A percentile compares a stretch with the other conserved stretches of the same genome.
phyloP scores from a whole-genome alignment of 1,284 basidiomycete genomes.

The Earliella scabrosa region DNA sequence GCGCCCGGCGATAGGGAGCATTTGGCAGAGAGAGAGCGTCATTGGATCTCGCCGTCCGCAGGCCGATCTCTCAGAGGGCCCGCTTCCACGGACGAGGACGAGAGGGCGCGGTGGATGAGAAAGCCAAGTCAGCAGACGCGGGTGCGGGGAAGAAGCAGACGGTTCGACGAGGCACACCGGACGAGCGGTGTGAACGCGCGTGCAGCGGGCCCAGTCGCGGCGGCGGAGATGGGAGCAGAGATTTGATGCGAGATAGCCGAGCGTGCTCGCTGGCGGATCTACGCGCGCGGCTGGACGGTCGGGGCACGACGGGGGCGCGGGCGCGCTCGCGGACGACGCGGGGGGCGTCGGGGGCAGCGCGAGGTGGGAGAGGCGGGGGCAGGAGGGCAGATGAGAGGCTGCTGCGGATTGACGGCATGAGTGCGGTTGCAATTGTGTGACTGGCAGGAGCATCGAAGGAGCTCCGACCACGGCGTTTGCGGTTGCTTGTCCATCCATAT shows the following conservation, averaged over 20 bases:
- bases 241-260: constrained; percentile 25
- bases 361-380: constrained; percentile 1
- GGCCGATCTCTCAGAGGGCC: constrained; percentile 16
- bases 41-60: constrained; percentile 11
- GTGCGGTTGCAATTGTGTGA: constrained; percentile 28
- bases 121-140: constrained; percentile 29
- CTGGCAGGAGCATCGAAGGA: constrained; percentile 30
- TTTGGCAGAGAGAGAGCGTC: constrained; percentile 5
- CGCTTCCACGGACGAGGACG: constrained; percentile 22
- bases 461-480: constrained; percentile 36
- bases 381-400: constrained; percentile 8
- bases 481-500: constrained; percentile 34
- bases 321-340: neutral
- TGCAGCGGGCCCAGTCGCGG: constrained; percentile 1
- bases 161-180: constrained; percentile 24
- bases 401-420: constrained; percentile 32
- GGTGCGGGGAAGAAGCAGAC: constrained; percentile 17
- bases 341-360: neutral
- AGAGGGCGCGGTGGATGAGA: constrained; percentile 10
- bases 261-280: neutral
- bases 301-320: constrained; percentile 2
- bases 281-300: neutral
- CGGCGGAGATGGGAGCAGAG: constrained; percentile 17
- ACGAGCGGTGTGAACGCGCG: constrained; percentile 24
- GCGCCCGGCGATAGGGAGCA: constrained; percentile 18